Base-by-base conservation (phyloP, 2,329 filamentous ascomycete genomes). In the Trichoderma koningii region DNA sequence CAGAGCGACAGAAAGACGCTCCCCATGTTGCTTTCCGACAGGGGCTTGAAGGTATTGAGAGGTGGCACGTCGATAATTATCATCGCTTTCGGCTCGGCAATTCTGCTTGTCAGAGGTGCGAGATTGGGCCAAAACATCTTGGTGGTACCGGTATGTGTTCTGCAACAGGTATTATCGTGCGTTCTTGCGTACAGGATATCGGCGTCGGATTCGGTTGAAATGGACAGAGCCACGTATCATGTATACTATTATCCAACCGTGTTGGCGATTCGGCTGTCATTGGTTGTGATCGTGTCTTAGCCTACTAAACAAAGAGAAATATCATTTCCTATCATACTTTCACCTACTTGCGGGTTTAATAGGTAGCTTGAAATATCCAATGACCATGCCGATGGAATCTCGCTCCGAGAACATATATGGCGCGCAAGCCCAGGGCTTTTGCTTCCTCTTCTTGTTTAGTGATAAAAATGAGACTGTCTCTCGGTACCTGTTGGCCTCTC, bases 261-360 rank as follows among this genome's bases (percentile, higher is more conserved):
- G 15, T 14, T 53, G 2, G 12, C n/a, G 10, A 38, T 53, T 3
- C 7, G 38, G 30, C 19, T 53, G 14, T 78, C 42, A n/a, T 45
- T 45, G 17, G 42, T 19, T 2, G 19, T 7, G n/a, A n/a, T 45
- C 3, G 3, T 45, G 1, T 2, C 2, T 19, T 45, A 45, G 42
- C n/a, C 19, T 45, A 5, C 19, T 19, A 19, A 19, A n/a, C 1
- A 19, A 19, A 12, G 3, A 12, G 9, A 7, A 30, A 34, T 34
- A 12, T 34, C 30, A 9, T 34, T 34, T 7, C 1, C 28, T 47
- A 23, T 23, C 21, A 23, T 23, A 23, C 21, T 2, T 2, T 23
- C 21, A 23, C 21, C 21, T 23, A n/a, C n/a, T n/a, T n/a, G n/a
- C n/a, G n/a, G n/a, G n/a, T n/a, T n/a, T n/a, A n/a, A n/a, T n/a